These are phyloP conservation scores for Fomitopsis serialis DNA, from an alignment of 768 basidiomycete species.

Conservation along the genomic window DNA sequence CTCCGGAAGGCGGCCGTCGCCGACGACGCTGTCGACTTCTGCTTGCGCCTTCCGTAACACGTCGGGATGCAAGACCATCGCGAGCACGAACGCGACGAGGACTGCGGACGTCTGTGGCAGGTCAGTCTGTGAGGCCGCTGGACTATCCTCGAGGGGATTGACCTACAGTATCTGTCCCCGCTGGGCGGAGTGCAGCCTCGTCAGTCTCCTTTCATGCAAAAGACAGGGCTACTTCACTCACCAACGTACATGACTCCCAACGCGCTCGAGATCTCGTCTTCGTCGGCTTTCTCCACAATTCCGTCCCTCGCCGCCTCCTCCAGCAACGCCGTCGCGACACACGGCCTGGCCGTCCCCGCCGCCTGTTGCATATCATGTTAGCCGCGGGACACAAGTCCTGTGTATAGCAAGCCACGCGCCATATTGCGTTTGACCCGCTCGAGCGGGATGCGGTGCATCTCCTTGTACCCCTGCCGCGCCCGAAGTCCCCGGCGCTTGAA, in stretches of 20 bases:
- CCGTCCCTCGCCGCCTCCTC: slow-evolving; percentile 9
- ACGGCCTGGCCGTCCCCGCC: slow-evolving; percentile 10
- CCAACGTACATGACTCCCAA: slow-evolving; percentile 18
- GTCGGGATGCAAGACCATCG: too few relatives aligned
- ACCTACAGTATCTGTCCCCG: slow-evolving; percentile 18
- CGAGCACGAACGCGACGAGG: too few relatives aligned
- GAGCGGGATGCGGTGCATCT: not conserved
- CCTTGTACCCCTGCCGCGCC: slow-evolving; percentile 12
- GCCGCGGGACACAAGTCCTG: too few relatives aligned
- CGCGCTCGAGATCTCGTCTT: slow-evolving; percentile 15
- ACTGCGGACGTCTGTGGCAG: too few relatives aligned
- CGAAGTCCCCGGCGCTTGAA: slow-evolving; percentile 8
- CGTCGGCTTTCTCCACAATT: slow-evolving; percentile 10
- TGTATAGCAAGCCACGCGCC: not conserved
- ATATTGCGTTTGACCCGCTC: slow-evolving; percentile 8
- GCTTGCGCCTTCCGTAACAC: too few relatives aligned
- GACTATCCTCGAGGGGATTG: too few relatives aligned
- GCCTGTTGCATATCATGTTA: not conserved
- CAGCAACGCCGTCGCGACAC: slow-evolving; percentile 8
- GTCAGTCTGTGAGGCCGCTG: too few relatives aligned
- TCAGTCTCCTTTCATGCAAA: not conserved
- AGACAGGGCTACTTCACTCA: slow-evolving; percentile 3
- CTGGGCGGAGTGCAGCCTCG: slow-evolving; percentile 3
- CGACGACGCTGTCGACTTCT: slow-evolving; percentile 38
- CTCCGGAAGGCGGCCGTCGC: slow-evolving; percentile 32